phyloP scores from a whole-genome alignment of 495 filamentous ascomycete genomes.

The Coniosporium apollinis region DNA sequence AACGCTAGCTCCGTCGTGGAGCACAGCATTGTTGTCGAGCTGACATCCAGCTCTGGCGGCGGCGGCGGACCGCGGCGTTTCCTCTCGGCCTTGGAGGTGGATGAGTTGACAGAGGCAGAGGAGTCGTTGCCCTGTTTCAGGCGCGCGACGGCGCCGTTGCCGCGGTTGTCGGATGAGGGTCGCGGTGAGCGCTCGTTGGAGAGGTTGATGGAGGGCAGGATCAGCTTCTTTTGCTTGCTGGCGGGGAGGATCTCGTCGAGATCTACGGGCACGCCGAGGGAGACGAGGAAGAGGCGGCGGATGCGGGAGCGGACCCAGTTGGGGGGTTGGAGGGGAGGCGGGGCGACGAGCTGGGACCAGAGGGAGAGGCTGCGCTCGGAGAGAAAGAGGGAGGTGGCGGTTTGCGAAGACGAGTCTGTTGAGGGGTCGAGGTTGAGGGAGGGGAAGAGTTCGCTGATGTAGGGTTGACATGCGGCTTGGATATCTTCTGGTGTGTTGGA shows the following conservation, averaged over 20 bases:
- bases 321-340: conserved; percentile 84
- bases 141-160: conserved; percentile 32
- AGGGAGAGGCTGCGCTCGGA: conserved; percentile 63
- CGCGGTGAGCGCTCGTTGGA: conserved; percentile 24
- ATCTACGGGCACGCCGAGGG: conserved; percentile 87
- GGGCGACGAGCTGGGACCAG: conserved; percentile 91
- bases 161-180: conserved; percentile 31
- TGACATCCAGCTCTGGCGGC: conserved; percentile 63
- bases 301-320: conserved; percentile 98
- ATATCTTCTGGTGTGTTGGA: conserved; percentile 28
- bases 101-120: conserved; percentile 37
- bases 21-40: conserved; percentile 59
- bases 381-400: conserved; percentile 45
- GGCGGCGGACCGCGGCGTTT: conserved; percentile 41
- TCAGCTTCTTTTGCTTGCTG: conserved; percentile 92
- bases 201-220: conserved; percentile 70
- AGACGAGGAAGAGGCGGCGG: conserved; percentile 88
- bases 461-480: conserved; percentile 28
- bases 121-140: conserved; percentile 39
- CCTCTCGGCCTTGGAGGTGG: conserved; percentile 19
- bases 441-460: conserved; percentile 41
- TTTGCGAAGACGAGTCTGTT: too few species aligned
- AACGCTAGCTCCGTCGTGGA: conserved; percentile 71
- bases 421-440: conserved; percentile 28
- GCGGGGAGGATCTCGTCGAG: conserved; percentile 93